Base-by-base conservation (phyloP, 2,329 filamentous ascomycete genomes). In the Colletotrichum incanum region DNA sequence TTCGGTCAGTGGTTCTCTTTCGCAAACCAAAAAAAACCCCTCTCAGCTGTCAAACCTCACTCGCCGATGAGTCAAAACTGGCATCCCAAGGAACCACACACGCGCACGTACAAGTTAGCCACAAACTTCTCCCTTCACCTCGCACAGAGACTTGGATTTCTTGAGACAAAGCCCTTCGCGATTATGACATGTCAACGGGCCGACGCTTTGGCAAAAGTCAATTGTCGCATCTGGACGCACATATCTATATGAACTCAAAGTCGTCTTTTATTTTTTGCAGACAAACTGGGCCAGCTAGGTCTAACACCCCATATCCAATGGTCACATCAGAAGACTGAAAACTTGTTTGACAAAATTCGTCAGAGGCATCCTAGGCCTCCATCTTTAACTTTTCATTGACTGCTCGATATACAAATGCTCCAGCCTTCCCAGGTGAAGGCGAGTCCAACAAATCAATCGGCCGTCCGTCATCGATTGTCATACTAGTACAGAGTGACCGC, bases 381-480 rank as follows among this genome's bases (percentile, higher is more conserved):
- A 20, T 58, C 62, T 41, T 28, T 39, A 16, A 73, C 37, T 68
- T 64, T 68, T 72, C 72, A 62, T 59, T 69, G 67, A 34, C 41
- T 67, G 47, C 26, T 68, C 37, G 45, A 68, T 73, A 72, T 62
- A 73, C 67, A 73, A 61, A 71, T 73, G 52, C 67, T 67, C 71
- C 63, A 58, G 58, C 52, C 45, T 65, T 52, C 55, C 43, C 62
- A 60, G 34, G 50, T 52, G 50, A 23, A 47, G 59, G 60, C 60
- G 60, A 60, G 61, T 61, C 56, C 63, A 60, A 26, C n/a, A 63
- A 63, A 64, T 62, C 56, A 67, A 62, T 58, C 70, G 68, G 65
- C 72, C 65, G 65, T 73, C 64, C 62, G 65, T 75, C 73, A 54
- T 74, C 45, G 65, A 47, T 68, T 67, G 67, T 67, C 72, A 71